These are phyloP conservation scores for Botrytis pseudocinerea DNA, from an alignment of 2,329 filamentous ascomycete genomes.

Conservation along the genomic window DNA sequence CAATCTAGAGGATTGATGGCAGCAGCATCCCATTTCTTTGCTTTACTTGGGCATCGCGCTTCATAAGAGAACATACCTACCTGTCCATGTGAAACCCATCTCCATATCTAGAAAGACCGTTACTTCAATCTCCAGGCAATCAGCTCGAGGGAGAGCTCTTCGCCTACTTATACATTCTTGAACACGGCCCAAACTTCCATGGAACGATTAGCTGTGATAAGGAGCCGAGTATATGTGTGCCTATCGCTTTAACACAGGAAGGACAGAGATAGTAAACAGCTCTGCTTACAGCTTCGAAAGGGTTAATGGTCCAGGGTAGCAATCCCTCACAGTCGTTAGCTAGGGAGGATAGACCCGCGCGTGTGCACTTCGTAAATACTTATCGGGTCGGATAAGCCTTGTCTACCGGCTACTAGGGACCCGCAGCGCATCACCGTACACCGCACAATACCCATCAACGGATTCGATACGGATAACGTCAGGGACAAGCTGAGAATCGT, in stretches of 20 bases:
- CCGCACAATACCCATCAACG: background rate
- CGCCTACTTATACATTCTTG: background rate
- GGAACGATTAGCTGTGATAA: background rate
- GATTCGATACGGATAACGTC: slow-evolving; percentile 8
- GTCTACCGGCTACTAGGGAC: slow-evolving; percentile 6
- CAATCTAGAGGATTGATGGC: background rate
- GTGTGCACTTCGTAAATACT: background rate
- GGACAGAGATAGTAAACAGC: background rate
- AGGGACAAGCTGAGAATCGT: slow-evolving; percentile 4
- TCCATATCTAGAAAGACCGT: background rate
- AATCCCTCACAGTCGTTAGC: background rate
- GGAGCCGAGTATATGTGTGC: background rate
- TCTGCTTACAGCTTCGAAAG: background rate
- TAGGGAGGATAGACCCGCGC: background rate
- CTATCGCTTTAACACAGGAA: background rate
- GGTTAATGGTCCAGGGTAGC: background rate
- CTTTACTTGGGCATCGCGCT: background rate
- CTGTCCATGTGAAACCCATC: background rate
- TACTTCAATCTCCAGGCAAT: background rate
- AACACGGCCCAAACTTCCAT: background rate
- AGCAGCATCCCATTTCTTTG: background rate
- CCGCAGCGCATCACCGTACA: slow-evolving; percentile 4
- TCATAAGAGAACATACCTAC: background rate
- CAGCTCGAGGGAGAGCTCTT: background rate
- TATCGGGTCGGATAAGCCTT: slow-evolving; percentile 10